Evolutionary conservation across 2,329 filamentous ascomycete genomes (phyloP).

Genomic region (Xylariaceae sp.): DNA sequence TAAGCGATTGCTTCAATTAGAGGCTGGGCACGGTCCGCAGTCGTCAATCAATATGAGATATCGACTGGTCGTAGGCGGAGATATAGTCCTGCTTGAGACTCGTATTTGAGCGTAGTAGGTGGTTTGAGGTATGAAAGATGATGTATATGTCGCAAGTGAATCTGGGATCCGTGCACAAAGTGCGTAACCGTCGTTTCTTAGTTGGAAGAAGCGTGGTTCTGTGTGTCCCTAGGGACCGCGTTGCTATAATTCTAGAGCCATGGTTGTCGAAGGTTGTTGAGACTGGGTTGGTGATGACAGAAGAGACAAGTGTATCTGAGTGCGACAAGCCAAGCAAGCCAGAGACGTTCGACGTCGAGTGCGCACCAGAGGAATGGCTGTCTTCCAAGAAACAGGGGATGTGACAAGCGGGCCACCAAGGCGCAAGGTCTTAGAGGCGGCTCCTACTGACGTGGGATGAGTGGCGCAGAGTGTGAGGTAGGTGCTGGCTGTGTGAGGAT

Average conservation of each 20-base stretch:
- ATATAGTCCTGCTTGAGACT: too few species aligned
- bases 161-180: conserved; percentile 2
- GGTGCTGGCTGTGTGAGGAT: too few species aligned
- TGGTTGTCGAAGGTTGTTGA: conserved; percentile 14
- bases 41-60: not conserved
- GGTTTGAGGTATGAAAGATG: not conserved
- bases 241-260: conserved; percentile 36
- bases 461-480: too few species aligned
- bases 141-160: too few species aligned
- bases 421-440: not conserved
- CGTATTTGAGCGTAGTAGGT: conserved; percentile 3
- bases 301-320: too few species aligned
- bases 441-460: not conserved
- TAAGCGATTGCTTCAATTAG: not conserved
- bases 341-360: not conserved
- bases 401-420: too few species aligned
- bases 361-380: too few species aligned
- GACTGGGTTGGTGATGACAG: not conserved
- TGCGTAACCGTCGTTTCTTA: conserved; percentile 24
- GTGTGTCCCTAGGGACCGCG: conserved; percentile 40
- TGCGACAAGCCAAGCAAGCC: too few species aligned
- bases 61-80: not conserved
- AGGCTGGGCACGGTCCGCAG: too few species aligned
- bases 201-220: conserved; percentile 24
- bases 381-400: too few species aligned